Evolutionary conservation across 176 grass and related monocot species (phyloP), one percentile per base, ranked within the genome.

Genomic region (Oryza rufipogon): DNA sequence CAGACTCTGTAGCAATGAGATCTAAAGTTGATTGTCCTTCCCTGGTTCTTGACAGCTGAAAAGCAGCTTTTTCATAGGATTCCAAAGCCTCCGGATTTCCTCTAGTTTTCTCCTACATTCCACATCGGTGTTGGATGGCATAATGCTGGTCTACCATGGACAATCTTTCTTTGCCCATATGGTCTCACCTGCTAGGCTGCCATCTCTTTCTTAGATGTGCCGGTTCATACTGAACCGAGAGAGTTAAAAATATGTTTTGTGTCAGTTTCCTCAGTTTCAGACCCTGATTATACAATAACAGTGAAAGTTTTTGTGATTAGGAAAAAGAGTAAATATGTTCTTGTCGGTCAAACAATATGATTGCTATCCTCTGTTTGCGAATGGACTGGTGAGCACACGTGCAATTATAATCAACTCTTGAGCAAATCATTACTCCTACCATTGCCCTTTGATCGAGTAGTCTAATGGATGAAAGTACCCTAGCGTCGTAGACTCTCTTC

Each of bases 371-470:
- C 26, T 20, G 46, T 32, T 38, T 5, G 26, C 11, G 42, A 44
- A 28, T 70, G 48, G 70, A 80, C 74, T 16, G 38, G 63, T 47
- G 41, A 85, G 16, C 76, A 47, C 82, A 81, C 78, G 78, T 89
- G 88, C 83, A 76, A 1, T 52, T 77, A 16, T 61, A 39, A 28
- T 87, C 42, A 17, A 7, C 41, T 17, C 61, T 47, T 32, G 14
- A 63, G 28, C 69, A 84, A 88, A 69, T 80, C 47, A 80, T 23
- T 17, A 25, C 25, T 25, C 25, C 25, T 25, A 64, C n/a, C 42
- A 15, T 25, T 6, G 17, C 49, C 47, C 81, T 66, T 47, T 8
- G 23, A 73, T 69, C 17, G 48, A 70, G 48, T 83, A 79, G 58
- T 25, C 78, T 76, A 64, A 75, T 64, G 71, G 48, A 64, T 56